These are phyloP conservation scores for Gastrolobium bilobum DNA, from an alignment of 306 rosid species.

Conservation along the genomic window DNA sequence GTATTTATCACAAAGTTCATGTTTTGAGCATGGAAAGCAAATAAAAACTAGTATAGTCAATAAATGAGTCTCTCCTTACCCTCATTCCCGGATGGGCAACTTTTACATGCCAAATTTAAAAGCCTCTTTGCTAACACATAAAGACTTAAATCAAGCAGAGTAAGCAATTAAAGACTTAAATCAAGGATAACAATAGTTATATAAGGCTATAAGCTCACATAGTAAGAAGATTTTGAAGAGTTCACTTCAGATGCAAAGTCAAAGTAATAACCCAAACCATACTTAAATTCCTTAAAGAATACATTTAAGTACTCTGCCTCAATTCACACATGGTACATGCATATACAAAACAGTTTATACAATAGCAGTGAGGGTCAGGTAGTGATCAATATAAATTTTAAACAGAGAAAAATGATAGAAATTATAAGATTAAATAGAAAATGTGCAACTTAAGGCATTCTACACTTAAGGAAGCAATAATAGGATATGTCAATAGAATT, in stretches of 20 bases:
- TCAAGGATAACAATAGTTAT: background rate
- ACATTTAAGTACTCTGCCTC: background rate
- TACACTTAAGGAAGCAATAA: background rate
- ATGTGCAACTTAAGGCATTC: background rate
- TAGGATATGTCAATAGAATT: no score
- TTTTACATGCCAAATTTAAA: no score
- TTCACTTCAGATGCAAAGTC: background rate
- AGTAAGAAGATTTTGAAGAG: background rate
- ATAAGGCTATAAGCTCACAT: background rate
- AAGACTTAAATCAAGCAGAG: no score
- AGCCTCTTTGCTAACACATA: no score
- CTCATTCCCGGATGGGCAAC: no score
- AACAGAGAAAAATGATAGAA: background rate
- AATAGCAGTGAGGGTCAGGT: background rate
- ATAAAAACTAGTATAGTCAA: no score
- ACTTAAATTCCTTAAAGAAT: background rate
- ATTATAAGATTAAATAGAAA: background rate
- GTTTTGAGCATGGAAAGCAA: no score
- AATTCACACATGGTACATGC: background rate
- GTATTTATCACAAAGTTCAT: no score
- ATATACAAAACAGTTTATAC: constrained; percentile 34
- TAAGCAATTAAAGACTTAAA: background rate
- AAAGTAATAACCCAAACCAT: background rate
- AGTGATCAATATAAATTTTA: no score
- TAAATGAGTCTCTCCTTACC: no score